phyloP scores from a whole-genome alignment of 371 early-diverging fungal species.

The Zancudomyces culisetae region DNA sequence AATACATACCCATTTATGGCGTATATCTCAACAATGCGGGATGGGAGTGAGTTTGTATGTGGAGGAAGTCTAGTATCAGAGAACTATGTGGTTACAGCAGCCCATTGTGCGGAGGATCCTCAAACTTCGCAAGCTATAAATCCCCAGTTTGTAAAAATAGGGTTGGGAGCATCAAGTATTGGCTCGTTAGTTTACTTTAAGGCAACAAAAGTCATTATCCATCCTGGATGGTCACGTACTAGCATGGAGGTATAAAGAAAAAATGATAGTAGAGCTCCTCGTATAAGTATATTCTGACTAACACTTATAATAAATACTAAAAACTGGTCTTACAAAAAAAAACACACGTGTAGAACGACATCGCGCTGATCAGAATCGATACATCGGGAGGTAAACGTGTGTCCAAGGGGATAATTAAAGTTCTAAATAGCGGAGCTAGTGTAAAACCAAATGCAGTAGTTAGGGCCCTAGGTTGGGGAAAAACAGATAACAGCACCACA shows the following conservation, averaged over 20 bases:
- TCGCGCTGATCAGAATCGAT: not conserved
- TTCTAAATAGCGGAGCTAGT: not conserved
- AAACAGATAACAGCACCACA: not conserved
- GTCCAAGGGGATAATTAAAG: not conserved
- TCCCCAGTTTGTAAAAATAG: not conserved
- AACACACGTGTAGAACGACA: slow-evolving; percentile 1
- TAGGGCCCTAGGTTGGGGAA: not conserved
- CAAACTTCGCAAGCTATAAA: not conserved
- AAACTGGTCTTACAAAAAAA: no score
- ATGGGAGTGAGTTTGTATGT: not conserved
- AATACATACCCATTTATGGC: not conserved
- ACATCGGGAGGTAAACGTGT: not conserved
- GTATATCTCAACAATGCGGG: not conserved
- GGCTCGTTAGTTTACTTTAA: no score
- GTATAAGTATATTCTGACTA: no score
- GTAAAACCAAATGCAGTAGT: no score
- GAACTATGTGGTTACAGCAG: not conserved
- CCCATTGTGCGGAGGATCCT: not conserved
- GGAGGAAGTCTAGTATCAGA: not conserved
- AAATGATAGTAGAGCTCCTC: no score
- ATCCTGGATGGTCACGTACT: not conserved
- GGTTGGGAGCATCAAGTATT: not conserved
- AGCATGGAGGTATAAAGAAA: not conserved
- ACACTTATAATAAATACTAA: no score
- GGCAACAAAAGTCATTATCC: not conserved